Evolutionary conservation across 2,329 filamentous ascomycete species (phyloP).

Genomic region (Cladorrhinum sp.): DNA sequence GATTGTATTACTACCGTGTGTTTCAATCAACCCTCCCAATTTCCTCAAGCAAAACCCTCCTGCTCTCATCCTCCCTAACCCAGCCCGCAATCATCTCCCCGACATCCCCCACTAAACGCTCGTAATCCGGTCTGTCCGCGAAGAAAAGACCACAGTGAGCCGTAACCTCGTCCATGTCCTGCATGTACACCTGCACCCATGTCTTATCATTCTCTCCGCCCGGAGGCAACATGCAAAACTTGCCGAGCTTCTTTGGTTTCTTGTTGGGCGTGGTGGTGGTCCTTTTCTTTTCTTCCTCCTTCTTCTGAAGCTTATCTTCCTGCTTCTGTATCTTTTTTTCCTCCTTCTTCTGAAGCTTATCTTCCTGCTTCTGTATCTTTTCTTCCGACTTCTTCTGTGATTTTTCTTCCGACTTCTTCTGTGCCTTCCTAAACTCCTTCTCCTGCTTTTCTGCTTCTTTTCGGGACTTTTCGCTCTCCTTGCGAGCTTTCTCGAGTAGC

Average conservation of each 20-base stretch:
- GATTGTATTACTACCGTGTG: too few relatives aligned
- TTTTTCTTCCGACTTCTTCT: slow-evolving; percentile 14
- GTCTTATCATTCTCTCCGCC: slow-evolving; percentile 60
- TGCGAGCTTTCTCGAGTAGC: slow-evolving; percentile 58
- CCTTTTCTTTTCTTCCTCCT: slow-evolving; percentile 15
- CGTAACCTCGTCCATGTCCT: slow-evolving; percentile 77
- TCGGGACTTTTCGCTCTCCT: slow-evolving; percentile 44
- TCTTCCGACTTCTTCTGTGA: slow-evolving; percentile 10
- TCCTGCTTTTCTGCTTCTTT: slow-evolving; percentile 31
- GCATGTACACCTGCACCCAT: slow-evolving; percentile 80
- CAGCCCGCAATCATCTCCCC: slow-evolving; percentile 64
- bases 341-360: slow-evolving; percentile 38
- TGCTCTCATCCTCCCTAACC: slow-evolving; percentile 61
- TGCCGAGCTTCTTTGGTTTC: slow-evolving; percentile 42
- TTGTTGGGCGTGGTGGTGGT: background rate
- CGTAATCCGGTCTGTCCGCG: slow-evolving; percentile 64
- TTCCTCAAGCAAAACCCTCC: slow-evolving; percentile 37
- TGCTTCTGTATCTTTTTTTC: slow-evolving; percentile 32
- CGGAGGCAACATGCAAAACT: slow-evolving; percentile 75
- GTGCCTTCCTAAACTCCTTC: slow-evolving; percentile 8
- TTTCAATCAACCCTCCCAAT: background rate
- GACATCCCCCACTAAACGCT: slow-evolving; percentile 72
- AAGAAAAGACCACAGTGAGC: slow-evolving; percentile 84
- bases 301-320: slow-evolving; percentile 31
- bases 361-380: slow-evolving; percentile 8